phyloP scores from a whole-genome alignment of 768 basidiomycete species.

The Amanita pallidorosea region DNA sequence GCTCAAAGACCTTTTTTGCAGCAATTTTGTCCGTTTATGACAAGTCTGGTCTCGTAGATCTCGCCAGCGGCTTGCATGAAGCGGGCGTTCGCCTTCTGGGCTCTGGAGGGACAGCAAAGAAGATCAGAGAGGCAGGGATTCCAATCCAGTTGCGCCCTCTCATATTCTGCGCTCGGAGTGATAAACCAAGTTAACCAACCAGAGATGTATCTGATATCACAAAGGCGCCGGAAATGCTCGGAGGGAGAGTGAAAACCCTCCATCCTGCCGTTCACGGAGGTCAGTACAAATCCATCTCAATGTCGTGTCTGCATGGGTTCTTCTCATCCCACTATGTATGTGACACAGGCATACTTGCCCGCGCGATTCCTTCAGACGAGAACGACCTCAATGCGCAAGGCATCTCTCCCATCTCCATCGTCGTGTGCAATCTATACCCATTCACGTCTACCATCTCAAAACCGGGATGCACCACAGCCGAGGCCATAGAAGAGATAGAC shows the following conservation, averaged over 20 bases:
- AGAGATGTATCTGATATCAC: conserved; percentile 98
- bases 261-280: conserved; percentile 98
- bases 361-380: conserved; percentile 84
- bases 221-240: conserved; percentile 97
- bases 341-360: conserved; percentile 81
- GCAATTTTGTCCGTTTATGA: conserved; percentile 95
- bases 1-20: conserved; percentile 14
- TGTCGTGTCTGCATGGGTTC: background rate
- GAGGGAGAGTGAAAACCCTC: conserved; percentile 95
- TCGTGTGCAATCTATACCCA: conserved; percentile 98
- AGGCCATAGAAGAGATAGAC: conserved; percentile 96
- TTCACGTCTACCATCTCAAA: conserved; percentile 87
- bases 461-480: conserved; percentile 80
- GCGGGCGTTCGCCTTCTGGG: conserved; percentile 85
- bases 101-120: conserved; percentile 96
- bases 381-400: conserved; percentile 71
- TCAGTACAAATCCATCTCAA: conserved; percentile 17
- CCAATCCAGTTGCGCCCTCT: conserved; percentile 65
- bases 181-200: background rate
- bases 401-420: conserved; percentile 91
- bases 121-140: conserved; percentile 89
- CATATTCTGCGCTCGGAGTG: background rate
- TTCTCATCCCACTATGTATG: conserved; percentile 5
- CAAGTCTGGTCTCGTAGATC: conserved; percentile 80
- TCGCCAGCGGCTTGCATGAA: conserved; percentile 74